Conservation (phyloP, 1,139 yeast species). For the Candida frijolesensis region DNA sequence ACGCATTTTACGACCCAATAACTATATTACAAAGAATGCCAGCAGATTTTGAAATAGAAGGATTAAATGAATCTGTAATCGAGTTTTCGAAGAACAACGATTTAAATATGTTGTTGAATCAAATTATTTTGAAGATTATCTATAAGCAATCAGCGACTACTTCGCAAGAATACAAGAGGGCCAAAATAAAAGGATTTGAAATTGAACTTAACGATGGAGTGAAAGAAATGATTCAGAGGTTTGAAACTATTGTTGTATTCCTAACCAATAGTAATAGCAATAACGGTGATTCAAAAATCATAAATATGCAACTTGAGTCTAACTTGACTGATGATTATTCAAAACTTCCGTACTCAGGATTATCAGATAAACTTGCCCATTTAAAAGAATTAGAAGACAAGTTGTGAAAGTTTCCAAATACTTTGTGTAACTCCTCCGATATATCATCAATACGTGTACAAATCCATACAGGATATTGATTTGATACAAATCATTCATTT, state of each 20-base stretch:
- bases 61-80: constrained; percentile 62
- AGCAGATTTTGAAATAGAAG: constrained; percentile 43
- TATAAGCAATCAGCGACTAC: constrained; percentile 55
- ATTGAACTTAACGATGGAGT: constrained; percentile 28
- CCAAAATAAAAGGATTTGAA: constrained; percentile 46
- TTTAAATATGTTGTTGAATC: constrained; percentile 57
- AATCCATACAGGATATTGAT: not conserved
- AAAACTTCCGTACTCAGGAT: constrained; percentile 8
- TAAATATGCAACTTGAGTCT: constrained; percentile 8
- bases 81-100: constrained; percentile 69
- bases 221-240: constrained; percentile 20
- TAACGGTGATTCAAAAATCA: not conserved
- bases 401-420: not conserved
- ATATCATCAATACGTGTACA: not conserved
- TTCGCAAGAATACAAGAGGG: constrained; percentile 36
- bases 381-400: constrained; percentile 9
- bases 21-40: constrained; percentile 70
- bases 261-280: not conserved
- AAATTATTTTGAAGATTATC: constrained; percentile 63
- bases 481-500: not conserved
- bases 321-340: constrained; percentile 5
- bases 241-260: constrained; percentile 25
- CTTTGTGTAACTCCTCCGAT: no score
- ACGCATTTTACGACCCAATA: constrained; percentile 62
- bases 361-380: constrained; percentile 11